These are phyloP conservation scores for Eucalyptus erythrocorys DNA, from an alignment of 345 rosid genomes.

Conservation along the genomic window DNA sequence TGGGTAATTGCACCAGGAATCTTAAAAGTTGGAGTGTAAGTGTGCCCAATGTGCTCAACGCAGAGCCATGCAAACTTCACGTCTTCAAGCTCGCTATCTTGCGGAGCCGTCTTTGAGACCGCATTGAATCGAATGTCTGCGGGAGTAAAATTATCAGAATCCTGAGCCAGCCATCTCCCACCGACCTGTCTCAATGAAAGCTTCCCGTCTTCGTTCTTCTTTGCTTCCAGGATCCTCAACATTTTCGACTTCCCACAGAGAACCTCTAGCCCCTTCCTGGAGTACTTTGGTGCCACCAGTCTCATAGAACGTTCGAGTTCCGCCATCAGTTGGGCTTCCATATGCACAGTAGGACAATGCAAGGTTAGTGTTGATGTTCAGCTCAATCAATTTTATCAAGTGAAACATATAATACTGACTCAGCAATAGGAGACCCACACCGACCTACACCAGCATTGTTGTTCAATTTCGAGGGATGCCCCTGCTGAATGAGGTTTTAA, in stretches of 20 bases:
- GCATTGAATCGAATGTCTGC: slow-evolving; percentile 53
- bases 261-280: slow-evolving; percentile 74
- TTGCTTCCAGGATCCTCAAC: slow-evolving; percentile 78
- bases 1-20: no score
- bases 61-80: slow-evolving; percentile 96
- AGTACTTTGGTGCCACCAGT: slow-evolving; percentile 78
- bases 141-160: slow-evolving; percentile 70
- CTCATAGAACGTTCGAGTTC: slow-evolving; percentile 91
- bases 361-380: not conserved
- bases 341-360: not conserved
- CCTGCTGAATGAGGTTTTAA: not conserved
- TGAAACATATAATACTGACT: not conserved
- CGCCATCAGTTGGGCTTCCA: slow-evolving; percentile 89
- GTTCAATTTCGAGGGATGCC: not conserved
- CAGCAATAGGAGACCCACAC: not conserved
- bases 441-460: not conserved
- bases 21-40: no score
- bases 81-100: slow-evolving; percentile 46
- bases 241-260: slow-evolving; percentile 85
- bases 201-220: slow-evolving; percentile 62
- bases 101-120: slow-evolving; percentile 46
- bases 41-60: slow-evolving; percentile 53
- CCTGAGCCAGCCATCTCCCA: slow-evolving; percentile 95
- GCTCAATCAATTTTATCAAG: not conserved
- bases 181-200: slow-evolving; percentile 83